Evolutionary conservation across 306 rosid genomes (phyloP), one percentile per base, ranked within the genome.

Genomic region (Inga laurina): DNA sequence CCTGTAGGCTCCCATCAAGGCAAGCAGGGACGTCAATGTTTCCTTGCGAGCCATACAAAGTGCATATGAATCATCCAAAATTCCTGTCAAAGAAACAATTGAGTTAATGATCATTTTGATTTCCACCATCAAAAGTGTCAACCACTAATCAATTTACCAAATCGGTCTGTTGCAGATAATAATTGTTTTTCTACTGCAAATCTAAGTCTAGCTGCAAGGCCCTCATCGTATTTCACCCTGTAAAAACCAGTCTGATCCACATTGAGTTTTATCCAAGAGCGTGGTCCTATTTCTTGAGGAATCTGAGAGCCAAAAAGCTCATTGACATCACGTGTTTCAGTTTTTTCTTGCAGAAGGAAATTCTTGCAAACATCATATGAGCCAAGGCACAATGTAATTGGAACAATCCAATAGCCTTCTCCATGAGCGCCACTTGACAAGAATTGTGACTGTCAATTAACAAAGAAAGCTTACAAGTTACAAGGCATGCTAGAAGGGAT

Each of bases 161-260:
- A 93, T 89, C 98, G 91, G 87, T 95, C 98, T 0, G 95, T 85
- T 71, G 94, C 86, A 87, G 97, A 89, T 85, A 95, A 90, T 35
- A 82, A 34, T 76, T 86, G 91, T 67, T 85, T 92, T 85, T 91
- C 91, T 83, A 92, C 88, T 18, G 98, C 98, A 73, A 84, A 74
- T 91, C 94, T 87, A 43, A 93, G 94, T 59, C 89, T 91, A 83
- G 89, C 86, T 70, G 97, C 86, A 80, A 95, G 98, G 57, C 77
- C 76, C 79, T 86, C 93, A 46, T 95, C 98, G 85, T 95, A 95
- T 72, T 95, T 93, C 91, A 95, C 98, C 88, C 98, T 83, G 88
- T 95, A 95, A 84, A 95, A 93, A 82, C 98, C 98, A 84, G 98
- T 35, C 90, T 95, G 98, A 62, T 92, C 97, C 88, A 93, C 97